phyloP scores from a whole-genome alignment of 2,329 filamentous ascomycete species.

The Fusarium mexicanum region DNA sequence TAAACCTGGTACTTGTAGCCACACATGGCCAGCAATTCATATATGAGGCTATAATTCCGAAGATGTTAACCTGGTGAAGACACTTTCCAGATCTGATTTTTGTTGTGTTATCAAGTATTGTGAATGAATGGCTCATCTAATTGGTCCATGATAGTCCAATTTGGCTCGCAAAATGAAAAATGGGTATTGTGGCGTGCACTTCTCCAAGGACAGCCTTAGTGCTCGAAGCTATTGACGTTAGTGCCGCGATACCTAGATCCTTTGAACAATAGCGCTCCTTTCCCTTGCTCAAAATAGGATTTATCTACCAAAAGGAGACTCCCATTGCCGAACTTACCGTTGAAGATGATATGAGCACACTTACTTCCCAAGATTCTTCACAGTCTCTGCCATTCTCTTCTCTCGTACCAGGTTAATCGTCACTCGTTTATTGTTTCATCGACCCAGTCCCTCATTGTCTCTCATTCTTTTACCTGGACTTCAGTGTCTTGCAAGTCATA shows the following conservation, averaged over 20 bases:
- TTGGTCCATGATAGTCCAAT: no score
- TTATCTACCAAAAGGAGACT: background rate
- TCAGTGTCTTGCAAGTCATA: fast-evolving
- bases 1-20: fast-evolving
- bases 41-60: fast-evolving
- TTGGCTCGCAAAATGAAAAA: no score
- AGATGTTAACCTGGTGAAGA: fast-evolving
- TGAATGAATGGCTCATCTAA: no score
- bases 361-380: background rate
- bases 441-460: background rate
- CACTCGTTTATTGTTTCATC: background rate
- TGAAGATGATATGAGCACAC: background rate
- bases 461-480: background rate
- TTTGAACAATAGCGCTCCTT: background rate
- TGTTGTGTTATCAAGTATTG: fast-evolving
- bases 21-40: background rate
- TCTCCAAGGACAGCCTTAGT: no score
- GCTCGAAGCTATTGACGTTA: no score
- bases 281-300: background rate
- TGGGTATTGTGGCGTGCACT: no score
- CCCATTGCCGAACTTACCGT: background rate
- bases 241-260: background rate
- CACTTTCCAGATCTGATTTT: no score
- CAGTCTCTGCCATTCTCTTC: background rate
- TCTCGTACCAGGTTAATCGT: background rate